Evolutionary conservation across 1,139 yeast genomes (phyloP).

Genomic region (Geotrichum reessii): DNA sequence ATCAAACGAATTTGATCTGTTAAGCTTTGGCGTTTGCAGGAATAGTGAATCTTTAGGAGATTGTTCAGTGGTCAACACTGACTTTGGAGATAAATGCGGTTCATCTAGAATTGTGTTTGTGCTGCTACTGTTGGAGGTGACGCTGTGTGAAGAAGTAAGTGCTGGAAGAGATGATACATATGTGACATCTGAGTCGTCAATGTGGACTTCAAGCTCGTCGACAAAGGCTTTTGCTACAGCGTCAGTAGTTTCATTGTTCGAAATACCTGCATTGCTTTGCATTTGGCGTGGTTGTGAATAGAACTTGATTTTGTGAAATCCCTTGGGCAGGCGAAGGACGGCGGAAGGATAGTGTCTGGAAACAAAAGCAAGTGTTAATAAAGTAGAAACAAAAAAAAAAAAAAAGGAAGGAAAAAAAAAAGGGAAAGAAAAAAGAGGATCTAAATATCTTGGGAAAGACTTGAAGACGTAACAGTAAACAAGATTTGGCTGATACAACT

Average conservation of each 20-base stretch:
- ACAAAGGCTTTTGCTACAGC: neutral
- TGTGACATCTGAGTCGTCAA: neutral
- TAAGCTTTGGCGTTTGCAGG: neutral
- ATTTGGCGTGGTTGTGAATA: neutral
- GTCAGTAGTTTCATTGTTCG: neutral
- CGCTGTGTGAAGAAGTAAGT: slow-evolving; percentile 7
- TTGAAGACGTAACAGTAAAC: neutral
- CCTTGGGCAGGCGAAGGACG: neutral
- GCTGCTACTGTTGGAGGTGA: neutral
- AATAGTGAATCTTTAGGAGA: neutral
- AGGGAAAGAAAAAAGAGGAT: neutral
- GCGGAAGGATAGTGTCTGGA: neutral
- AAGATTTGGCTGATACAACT: neutral
- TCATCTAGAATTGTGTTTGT: neutral
- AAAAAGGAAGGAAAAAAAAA: neutral
- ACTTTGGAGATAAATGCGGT: neutral
- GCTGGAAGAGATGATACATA: slow-evolving; percentile 1
- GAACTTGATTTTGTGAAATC: neutral
- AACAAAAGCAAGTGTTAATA: neutral
- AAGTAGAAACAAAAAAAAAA: neutral
- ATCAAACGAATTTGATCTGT: neutral
- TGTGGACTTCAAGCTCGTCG: neutral
- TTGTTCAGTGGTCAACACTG: neutral
- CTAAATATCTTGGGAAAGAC: neutral
- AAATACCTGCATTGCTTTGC: neutral